Conservation (phyloP, 1,284 basidiomycete genomes). For the Ustilago xerochloae region DNA sequence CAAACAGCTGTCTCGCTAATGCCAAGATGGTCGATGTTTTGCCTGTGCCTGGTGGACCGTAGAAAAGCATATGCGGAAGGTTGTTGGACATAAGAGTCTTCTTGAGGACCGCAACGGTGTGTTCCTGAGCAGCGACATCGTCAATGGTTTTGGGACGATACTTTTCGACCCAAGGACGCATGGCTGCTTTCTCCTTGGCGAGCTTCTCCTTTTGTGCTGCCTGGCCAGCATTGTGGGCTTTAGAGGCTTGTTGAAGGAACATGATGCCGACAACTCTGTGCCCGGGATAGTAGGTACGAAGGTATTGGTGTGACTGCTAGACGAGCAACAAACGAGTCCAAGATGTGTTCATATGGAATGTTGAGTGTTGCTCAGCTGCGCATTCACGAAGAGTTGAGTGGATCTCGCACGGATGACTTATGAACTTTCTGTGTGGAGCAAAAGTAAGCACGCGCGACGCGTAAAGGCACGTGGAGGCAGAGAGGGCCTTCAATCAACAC, state of each 20-base stretch:
- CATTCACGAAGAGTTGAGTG: neutral
- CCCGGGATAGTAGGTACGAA: neutral
- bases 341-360: neutral
- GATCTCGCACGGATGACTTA: constrained; percentile 32
- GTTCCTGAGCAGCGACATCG: constrained; percentile 95
- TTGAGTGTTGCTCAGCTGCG: constrained; percentile 6
- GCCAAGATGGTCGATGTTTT: constrained; percentile 99
- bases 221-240: constrained; percentile 32
- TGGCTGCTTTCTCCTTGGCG: constrained; percentile 49
- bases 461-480: constrained; percentile 23
- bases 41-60: constrained; percentile 97
- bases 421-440: constrained; percentile 14
- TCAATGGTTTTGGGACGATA: constrained; percentile 98
- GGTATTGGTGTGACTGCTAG: neutral
- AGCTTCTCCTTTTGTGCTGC: constrained; percentile 44
- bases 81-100: constrained; percentile 93
- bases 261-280: neutral
- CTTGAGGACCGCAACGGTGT: constrained; percentile 89
- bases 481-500: neutral
- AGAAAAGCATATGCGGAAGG: constrained; percentile 99
- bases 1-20: constrained; percentile 91
- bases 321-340: neutral
- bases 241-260: constrained; percentile 47
- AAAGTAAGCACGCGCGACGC: constrained; percentile 25
- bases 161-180: constrained; percentile 98